These are phyloP conservation scores for Peronospora belbahrii DNA, from an alignment of 352 stramenopile species.

Conservation along the genomic window DNA sequence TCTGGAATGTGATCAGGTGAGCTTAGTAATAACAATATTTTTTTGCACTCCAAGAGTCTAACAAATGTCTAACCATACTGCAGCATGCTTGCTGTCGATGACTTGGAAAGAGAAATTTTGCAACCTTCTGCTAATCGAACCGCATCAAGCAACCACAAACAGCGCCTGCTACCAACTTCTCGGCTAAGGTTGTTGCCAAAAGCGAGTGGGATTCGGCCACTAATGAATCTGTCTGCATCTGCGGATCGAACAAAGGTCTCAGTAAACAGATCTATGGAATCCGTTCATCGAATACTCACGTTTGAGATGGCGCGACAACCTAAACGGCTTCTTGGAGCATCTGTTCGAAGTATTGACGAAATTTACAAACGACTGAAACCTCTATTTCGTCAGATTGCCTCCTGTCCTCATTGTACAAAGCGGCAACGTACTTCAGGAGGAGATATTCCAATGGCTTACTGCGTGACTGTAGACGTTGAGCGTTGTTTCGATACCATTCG, in stretches of 20 bases:
- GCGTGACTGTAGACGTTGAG: slow-evolving; percentile 68
- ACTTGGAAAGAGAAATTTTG: slow-evolving; percentile 41
- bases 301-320: slow-evolving; percentile 57
- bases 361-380: slow-evolving; percentile 47
- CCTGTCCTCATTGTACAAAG: slow-evolving; percentile 27
- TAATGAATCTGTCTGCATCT: slow-evolving; percentile 65
- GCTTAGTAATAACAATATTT: background rate
- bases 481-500: slow-evolving; percentile 79
- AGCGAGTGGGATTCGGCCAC: slow-evolving; percentile 48
- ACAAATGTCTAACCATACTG: background rate
- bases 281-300: slow-evolving; percentile 45
- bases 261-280: slow-evolving; percentile 54
- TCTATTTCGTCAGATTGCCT: slow-evolving; percentile 31
- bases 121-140: slow-evolving; percentile 13
- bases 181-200: slow-evolving; percentile 62
- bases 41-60: background rate
- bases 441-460: slow-evolving; percentile 31
- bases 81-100: slow-evolving; percentile 40
- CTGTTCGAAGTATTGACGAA: slow-evolving; percentile 60
- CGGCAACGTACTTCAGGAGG: background rate
- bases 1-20: slow-evolving; percentile 60
- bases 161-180: slow-evolving; percentile 37
- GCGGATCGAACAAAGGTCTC: slow-evolving; percentile 25
- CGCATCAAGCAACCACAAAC: background rate
- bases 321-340: slow-evolving; percentile 42